Conservation (phyloP, 2,329 filamentous ascomycete species). For the Ciborinia camelliae region DNA sequence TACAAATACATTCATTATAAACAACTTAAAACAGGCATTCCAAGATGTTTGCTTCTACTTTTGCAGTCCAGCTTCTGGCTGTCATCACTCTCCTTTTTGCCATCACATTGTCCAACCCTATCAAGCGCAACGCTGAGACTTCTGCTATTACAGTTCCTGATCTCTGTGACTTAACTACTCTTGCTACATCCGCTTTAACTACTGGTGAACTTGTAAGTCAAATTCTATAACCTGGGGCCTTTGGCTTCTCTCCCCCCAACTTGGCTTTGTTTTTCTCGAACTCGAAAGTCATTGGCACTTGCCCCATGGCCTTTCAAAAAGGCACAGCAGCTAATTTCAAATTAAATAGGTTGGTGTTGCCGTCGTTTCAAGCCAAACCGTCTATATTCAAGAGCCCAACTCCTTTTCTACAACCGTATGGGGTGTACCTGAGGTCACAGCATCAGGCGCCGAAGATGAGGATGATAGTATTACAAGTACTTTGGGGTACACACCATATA, state of each 20-base stretch:
- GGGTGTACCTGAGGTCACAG: neutral
- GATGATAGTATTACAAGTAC: neutral
- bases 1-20: neutral
- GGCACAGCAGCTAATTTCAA: neutral
- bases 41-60: neutral
- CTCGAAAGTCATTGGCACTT: neutral
- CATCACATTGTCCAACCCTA: neutral
- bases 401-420: neutral
- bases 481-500: neutral
- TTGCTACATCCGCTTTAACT: neutral
- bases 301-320: neutral
- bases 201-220: neutral
- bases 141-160: neutral
- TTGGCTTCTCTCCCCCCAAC: neutral
- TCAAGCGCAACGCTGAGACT: neutral
- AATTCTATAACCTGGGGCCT: too few species aligned
- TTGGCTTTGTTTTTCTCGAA: neutral
- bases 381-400: slow-evolving; percentile 13
- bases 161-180: neutral
- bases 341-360: neutral
- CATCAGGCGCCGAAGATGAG: neutral
- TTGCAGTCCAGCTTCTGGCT: neutral
- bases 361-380: slow-evolving; percentile 3
- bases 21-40: neutral
- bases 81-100: neutral